Evolutionary conservation across 176 grass and related monocot species (phyloP).

Genomic region (Oryza meyeriana): DNA sequence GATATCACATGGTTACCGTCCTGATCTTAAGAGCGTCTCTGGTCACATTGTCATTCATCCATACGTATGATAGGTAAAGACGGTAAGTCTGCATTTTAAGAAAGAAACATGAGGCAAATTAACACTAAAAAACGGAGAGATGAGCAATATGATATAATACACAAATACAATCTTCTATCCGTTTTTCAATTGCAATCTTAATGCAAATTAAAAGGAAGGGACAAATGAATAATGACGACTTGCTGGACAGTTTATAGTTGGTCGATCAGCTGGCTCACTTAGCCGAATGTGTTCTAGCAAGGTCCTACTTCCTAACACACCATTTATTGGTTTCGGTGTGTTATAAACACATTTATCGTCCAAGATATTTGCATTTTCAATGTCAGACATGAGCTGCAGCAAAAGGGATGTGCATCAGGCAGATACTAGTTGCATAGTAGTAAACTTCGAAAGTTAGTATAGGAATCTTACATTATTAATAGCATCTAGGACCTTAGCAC

Average conservation of each 20-base stretch:
- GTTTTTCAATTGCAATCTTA: not conserved
- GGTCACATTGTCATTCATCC: conserved; percentile 38
- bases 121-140: not conserved
- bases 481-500: conserved; percentile 16
- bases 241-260: conserved; percentile 36
- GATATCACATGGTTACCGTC: conserved; percentile 31
- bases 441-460: not conserved
- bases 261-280: conserved; percentile 6
- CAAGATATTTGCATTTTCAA: not conserved
- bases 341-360: conserved; percentile 23
- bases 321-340: not conserved
- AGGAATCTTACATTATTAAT: conserved; percentile 19
- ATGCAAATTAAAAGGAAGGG: not conserved
- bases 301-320: not conserved
- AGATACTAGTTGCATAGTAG: not conserved
- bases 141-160: not conserved
- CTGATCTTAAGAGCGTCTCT: conserved; percentile 44
- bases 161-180: too few species aligned
- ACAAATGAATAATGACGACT: not conserved
- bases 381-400: conserved; percentile 15
- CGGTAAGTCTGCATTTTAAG: conserved; percentile 31
- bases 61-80: conserved; percentile 39
- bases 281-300: conserved; percentile 3
- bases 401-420: not conserved
- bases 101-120: not conserved